A percentile compares a stretch with the other conserved stretches of the same genome.
Evolutionary conservation across 495 filamentous ascomycete genomes (phyloP).

Genomic region (Thozetella sp.): DNA sequence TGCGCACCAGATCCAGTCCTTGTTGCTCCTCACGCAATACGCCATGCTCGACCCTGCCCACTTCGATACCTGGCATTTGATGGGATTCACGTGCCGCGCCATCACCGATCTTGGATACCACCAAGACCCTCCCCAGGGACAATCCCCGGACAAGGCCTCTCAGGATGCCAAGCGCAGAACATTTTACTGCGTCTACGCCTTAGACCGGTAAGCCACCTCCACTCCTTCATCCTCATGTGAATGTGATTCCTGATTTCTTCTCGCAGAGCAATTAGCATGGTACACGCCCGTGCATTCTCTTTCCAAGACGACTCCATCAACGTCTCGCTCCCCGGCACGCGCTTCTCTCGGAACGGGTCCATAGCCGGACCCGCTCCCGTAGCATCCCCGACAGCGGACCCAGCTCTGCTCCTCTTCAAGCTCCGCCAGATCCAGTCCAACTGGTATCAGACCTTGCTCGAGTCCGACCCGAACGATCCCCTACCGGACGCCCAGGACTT

Average conservation of each 20-base stretch:
- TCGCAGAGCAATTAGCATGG: slow-evolving; percentile 75
- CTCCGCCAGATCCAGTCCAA: slow-evolving; percentile 77
- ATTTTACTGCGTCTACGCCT: slow-evolving; percentile 83
- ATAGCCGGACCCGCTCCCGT: slow-evolving; percentile 37
- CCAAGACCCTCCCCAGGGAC: slow-evolving; percentile 77
- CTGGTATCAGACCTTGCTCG: slow-evolving; percentile 83
- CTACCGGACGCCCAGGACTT: slow-evolving; percentile 60
- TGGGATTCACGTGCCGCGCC: slow-evolving; percentile 82
- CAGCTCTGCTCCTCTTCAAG: slow-evolving; percentile 67
- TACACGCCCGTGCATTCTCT: slow-evolving; percentile 79
- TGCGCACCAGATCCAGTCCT: slow-evolving; percentile 78
- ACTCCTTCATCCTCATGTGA: not conserved
- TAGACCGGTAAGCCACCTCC: slow-evolving; percentile 74
- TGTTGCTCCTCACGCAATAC: slow-evolving; percentile 84
- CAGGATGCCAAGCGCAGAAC: slow-evolving; percentile 77
- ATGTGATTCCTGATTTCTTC: slow-evolving; percentile 1
- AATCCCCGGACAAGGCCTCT: slow-evolving; percentile 58
- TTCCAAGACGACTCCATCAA: slow-evolving; percentile 88
- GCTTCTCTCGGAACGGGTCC: slow-evolving; percentile 33
- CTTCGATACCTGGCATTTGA: slow-evolving; percentile 88
- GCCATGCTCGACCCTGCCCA: slow-evolving; percentile 84
- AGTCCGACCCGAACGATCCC: slow-evolving; percentile 61
- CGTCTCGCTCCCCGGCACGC: slow-evolving; percentile 56
- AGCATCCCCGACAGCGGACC: slow-evolving; percentile 35
- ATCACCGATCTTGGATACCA: slow-evolving; percentile 88